Evolutionary conservation across 768 basidiomycete species (phyloP), one percentile per base, ranked within the genome.

Genomic region (Tubosaeta brunneosetosa): DNA sequence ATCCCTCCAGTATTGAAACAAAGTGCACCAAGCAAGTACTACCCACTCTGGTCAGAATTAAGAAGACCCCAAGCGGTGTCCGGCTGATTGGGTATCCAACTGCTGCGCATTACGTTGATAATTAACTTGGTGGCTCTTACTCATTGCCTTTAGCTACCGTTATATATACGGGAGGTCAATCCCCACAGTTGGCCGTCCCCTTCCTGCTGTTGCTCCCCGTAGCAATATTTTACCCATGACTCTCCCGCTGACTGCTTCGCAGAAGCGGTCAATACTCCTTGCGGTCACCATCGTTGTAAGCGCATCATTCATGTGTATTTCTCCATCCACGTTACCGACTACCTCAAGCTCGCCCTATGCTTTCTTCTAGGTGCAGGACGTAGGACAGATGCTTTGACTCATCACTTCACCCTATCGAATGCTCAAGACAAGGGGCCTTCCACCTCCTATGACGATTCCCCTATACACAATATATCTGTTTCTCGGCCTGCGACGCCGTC

Each of bases 261-360:
- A 70, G 46, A 70, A 62, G 42, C 64, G 66, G 12, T 66, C 66
- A 10, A 41, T 68, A 26, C 44, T 70, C 0, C 56, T 67, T 16
- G 66, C 68, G 3, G 34, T 57, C 48, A 45, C 64, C 37, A 40
- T 68, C 12, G 17, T 68, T 32, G 66, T 70, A n/a, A 55, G 66
- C 55, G 8, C 7, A 1, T 31, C n/a, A 1, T 4, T 16, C 7
- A 16, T 4, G 3, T 26, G 29, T 16, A 10, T 32, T 13, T 19
- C 11, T 19, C 53, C 12, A 16, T 22, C 22, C 22, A 22, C 22
- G n/a, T 0, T 31, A 19, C 12, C 17, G 14, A 45, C 40, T n/a
- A 29, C 48, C 47, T 34, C 14, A 22, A 67, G 66, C 11, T 56
- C 16, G 49, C 42, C 8, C n/a, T 66, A 3, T 67, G 52, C 51